phyloP scores from a whole-genome alignment of 371 early-diverging fungal genomes.

The Circinella minor region DNA sequence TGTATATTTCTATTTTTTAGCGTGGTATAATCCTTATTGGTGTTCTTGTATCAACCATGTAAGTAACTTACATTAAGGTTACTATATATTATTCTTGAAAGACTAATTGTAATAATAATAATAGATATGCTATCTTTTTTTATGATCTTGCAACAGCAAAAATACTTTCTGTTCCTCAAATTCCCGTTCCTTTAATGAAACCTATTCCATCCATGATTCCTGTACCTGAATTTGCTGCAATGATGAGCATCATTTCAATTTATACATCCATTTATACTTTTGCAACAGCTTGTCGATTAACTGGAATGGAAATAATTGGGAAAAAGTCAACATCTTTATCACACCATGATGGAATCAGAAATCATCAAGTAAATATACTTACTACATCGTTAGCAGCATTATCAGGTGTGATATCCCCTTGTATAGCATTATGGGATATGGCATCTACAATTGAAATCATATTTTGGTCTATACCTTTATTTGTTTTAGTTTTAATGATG shows the following conservation, averaged over 20 bases:
- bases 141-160: conserved; percentile 23
- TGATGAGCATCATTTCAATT: conserved; percentile 18
- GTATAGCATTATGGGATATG: conserved; percentile 19
- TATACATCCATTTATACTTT: conserved; percentile 25
- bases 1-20: conserved; percentile 4
- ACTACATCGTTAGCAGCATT: conserved; percentile 7
- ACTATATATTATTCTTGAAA: neutral
- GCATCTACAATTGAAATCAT: conserved; percentile 27
- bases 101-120: neutral
- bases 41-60: conserved; percentile 30
- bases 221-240: conserved; percentile 21
- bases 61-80: conserved; percentile 6
- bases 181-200: conserved; percentile 23
- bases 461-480: conserved; percentile 39
- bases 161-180: conserved; percentile 25
- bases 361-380: neutral
- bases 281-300: conserved; percentile 14
- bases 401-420: conserved; percentile 21
- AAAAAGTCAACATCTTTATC: conserved; percentile 7
- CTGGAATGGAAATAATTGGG: conserved; percentile 15
- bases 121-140: conserved; percentile 29
- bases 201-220: conserved; percentile 12
- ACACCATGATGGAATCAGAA: conserved; percentile 1
- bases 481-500: conserved; percentile 22
- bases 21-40: conserved; percentile 31